phyloP scores from a whole-genome alignment of 2,329 filamentous ascomycete genomes.

The Fusarium virguliforme region DNA sequence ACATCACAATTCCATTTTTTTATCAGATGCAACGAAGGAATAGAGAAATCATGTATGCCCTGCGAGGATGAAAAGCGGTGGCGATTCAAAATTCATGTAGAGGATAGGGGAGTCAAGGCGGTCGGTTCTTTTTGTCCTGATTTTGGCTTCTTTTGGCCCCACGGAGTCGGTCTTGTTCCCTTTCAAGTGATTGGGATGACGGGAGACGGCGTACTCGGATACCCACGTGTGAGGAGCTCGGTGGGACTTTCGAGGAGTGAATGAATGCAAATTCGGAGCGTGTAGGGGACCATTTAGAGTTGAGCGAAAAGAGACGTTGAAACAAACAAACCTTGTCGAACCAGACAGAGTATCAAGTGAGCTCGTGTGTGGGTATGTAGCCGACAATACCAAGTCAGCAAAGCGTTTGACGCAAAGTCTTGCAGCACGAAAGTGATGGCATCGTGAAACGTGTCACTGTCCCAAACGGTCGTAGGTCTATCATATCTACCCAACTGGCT shows the following conservation, averaged over 20 bases:
- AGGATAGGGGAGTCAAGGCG: conserved; percentile 60
- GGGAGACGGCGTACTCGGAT: conserved; percentile 47
- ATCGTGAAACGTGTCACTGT: conserved; percentile 22
- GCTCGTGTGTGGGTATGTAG: conserved; percentile 49
- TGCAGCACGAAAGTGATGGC: not conserved
- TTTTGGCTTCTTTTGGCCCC: conserved; percentile 43
- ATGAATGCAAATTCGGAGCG: conserved; percentile 49
- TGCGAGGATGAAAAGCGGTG: conserved; percentile 55
- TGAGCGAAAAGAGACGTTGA: conserved; percentile 44
- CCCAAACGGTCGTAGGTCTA: conserved; percentile 11
- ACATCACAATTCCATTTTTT: conserved; percentile 50
- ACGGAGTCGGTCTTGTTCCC: conserved; percentile 51
- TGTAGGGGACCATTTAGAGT: conserved; percentile 51
- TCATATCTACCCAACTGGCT: conserved; percentile 3
- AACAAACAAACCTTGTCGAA: conserved; percentile 42
- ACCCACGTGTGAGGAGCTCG: conserved; percentile 42
- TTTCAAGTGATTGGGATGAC: conserved; percentile 57
- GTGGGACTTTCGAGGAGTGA: conserved; percentile 40
- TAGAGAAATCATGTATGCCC: conserved; percentile 63
- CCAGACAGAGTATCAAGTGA: conserved; percentile 56
- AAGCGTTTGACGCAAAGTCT: conserved; percentile 35
- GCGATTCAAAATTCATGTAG: conserved; percentile 62
- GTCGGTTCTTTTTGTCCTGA: conserved; percentile 51
- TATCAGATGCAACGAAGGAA: conserved; percentile 56
- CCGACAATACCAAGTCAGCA: conserved; percentile 32